phyloP scores from a whole-genome alignment of 78 protist genomes.

The Polysphondylium violaceum region DNA sequence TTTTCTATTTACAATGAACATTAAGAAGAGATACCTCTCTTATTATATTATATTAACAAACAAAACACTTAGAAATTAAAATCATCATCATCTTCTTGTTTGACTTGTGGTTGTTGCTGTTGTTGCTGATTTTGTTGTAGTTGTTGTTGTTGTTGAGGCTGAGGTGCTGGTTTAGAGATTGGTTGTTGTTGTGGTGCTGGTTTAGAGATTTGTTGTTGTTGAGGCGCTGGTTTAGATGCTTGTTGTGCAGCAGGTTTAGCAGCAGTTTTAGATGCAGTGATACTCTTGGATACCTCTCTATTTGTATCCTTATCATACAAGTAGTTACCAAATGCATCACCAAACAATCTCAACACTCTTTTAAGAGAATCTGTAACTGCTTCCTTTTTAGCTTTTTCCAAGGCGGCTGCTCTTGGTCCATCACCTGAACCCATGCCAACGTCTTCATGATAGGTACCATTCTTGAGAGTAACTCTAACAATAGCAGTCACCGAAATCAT shows the following conservation, averaged over 20 bases:
- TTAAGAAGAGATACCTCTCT: background rate
- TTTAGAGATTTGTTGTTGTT: background rate
- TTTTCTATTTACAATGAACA: background rate
- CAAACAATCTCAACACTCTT: slow-evolving; percentile 86
- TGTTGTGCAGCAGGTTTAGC: background rate
- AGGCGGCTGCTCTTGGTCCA: slow-evolving; percentile 72
- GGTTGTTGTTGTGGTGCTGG: background rate
- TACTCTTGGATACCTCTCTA: slow-evolving; percentile 10
- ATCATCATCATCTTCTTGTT: background rate
- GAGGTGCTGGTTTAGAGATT: background rate
- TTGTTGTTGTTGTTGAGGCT: background rate
- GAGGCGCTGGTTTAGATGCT: background rate
- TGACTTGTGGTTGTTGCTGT: background rate
- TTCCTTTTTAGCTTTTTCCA: slow-evolving; percentile 89
- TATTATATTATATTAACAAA: no score
- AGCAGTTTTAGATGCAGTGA: background rate
- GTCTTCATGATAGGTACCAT: slow-evolving; percentile 91
- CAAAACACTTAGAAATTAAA: no score
- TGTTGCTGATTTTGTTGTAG: background rate
- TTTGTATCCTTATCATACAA: slow-evolving; percentile 70
- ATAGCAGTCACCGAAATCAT: slow-evolving; percentile 49
- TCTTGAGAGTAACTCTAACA: slow-evolving; percentile 76
- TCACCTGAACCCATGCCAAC: slow-evolving; percentile 84
- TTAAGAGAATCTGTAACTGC: slow-evolving; percentile 90
- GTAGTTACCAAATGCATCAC: slow-evolving; percentile 84